Base-by-base conservation (phyloP, 208 protist species). In the Strigomonas culicis region DNA sequence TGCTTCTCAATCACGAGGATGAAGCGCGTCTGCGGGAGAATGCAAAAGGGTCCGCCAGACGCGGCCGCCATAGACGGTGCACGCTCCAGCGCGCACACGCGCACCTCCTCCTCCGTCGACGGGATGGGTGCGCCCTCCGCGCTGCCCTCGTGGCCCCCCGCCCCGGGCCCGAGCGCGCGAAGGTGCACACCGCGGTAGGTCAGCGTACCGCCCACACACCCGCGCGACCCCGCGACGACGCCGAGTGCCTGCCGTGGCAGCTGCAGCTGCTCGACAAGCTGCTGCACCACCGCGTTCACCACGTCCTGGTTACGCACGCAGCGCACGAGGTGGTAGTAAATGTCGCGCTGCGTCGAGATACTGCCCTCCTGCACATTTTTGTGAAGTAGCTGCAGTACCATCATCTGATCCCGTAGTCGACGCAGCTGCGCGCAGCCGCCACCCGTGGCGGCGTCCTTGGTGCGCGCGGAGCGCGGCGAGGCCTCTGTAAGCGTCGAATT, bases 1-100 rank as follows among this genome's bases (percentile, higher is more conserved):
- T 95, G 81, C 63, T 95, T 95, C 68, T 95, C 85, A 7, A 95
- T 70, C n/a, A 95, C 84, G 19, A 95, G 27, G 55, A 95, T 84
- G 28, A 70, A 84, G 43, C 85, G 82, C 50, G 77, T 82, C 27
- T 84, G 36, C 2, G 69, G 34, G 24, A 64, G 51, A 15, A 94
- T 32, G 21, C 51, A 50, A 59, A 87, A 87, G 24, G 70, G 66
- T 1, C 44, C 15, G 17, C 28, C 3, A 8, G n/a, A 15, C 24
- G 25, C 2, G 1, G 13, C 22, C 1, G 25, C 11, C 27, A 15
- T 22, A n/a, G 24, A 3, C 2, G 3, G 10, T 13, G 31, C 47
- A 21, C 4, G 31, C 36, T 21, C 8, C 47, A 4, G 25, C 8
- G 39, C 24, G 43, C 11, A 8, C 53, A 80, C 80, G 32, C 47